phyloP scores from a whole-genome alignment of 768 basidiomycete species.

The Auricularia sp. region DNA sequence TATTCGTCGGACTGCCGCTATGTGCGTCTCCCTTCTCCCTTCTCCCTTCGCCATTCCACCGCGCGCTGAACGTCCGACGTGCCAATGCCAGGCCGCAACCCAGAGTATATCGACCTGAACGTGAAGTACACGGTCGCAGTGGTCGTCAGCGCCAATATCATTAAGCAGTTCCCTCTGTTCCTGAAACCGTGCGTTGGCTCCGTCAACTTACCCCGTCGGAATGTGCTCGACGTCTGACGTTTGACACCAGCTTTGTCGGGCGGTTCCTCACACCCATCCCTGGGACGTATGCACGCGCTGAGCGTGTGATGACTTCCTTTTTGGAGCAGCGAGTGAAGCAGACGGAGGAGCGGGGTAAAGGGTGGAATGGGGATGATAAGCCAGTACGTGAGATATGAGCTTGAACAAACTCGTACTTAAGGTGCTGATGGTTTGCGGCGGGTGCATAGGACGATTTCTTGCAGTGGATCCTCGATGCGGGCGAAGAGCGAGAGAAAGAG shows the following conservation, averaged over 20 bases:
- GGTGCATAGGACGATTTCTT: constrained; percentile 18
- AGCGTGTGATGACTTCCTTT: constrained; percentile 18
- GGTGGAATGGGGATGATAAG: constrained; percentile 20
- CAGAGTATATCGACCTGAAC: constrained; percentile 5
- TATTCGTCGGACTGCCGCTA: constrained; percentile 8
- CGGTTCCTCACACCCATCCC: constrained; percentile 5
- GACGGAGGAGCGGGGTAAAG: constrained; percentile 14
- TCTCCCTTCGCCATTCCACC: not conserved
- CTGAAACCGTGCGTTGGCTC: constrained; percentile 6
- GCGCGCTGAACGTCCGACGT: not conserved
- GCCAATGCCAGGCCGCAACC: not conserved
- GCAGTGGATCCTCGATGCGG: constrained; percentile 5
- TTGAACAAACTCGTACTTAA: not conserved
- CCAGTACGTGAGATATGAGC: constrained; percentile 18
- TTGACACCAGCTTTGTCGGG: constrained; percentile 3
- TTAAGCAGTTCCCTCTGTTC: constrained; percentile 3
- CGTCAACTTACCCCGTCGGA: too few relatives aligned
- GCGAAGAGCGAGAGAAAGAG: not conserved
- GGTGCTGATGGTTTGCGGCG: not conserved
- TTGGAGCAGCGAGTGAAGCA: constrained; percentile 20
- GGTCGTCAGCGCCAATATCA: not conserved
- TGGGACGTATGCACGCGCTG: constrained; percentile 3
- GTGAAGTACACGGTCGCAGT: not conserved
- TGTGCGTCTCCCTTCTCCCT: not conserved
- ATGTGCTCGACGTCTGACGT: too few relatives aligned